A percentile compares a stretch with the other conserved stretches of the same genome.
These are phyloP conservation scores for Peronospora tabacina DNA, from an alignment of 352 stramenopile species.

Conservation along the genomic window DNA sequence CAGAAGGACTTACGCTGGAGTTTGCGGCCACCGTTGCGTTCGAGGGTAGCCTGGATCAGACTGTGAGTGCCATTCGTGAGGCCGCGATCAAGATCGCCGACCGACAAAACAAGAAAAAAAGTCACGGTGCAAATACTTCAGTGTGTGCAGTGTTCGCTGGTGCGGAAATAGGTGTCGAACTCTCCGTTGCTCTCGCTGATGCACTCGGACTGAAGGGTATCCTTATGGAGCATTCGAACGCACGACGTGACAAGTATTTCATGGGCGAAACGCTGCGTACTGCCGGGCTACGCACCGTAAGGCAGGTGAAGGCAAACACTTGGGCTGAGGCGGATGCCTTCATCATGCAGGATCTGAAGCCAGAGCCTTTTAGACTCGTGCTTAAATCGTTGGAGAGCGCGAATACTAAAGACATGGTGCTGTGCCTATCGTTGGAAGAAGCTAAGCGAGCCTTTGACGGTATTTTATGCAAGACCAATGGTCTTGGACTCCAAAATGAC, in stretches of 20 bases:
- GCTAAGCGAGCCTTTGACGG: slow-evolving; percentile 70
- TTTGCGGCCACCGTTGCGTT: slow-evolving; percentile 76
- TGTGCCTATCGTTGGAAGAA: slow-evolving; percentile 75
- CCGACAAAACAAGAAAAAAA: slow-evolving; percentile 23
- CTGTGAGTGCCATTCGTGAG: slow-evolving; percentile 31
- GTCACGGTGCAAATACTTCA: slow-evolving; percentile 17
- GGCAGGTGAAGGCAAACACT: slow-evolving; percentile 81
- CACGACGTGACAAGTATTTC: slow-evolving; percentile 72
- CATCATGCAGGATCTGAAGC: slow-evolving; percentile 52
- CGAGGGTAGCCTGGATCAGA: slow-evolving; percentile 41
- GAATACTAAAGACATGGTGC: slow-evolving; percentile 66
- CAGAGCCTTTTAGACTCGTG: slow-evolving; percentile 74
- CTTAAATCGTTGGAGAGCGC: slow-evolving; percentile 87
- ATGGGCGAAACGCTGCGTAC: slow-evolving; percentile 84
- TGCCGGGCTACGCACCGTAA: slow-evolving; percentile 79
- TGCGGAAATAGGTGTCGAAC: slow-evolving; percentile 88
- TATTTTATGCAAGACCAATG: slow-evolving; percentile 85
- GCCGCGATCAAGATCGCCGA: slow-evolving; percentile 47
- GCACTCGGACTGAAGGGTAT: slow-evolving; percentile 83
- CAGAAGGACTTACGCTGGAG: slow-evolving; percentile 61
- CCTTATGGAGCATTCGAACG: slow-evolving; percentile 56
- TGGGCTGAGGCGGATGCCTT: slow-evolving; percentile 72
- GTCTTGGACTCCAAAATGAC: slow-evolving; percentile 79
- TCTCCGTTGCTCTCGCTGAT: slow-evolving; percentile 87
- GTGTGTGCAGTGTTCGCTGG: slow-evolving; percentile 87